Conservation (phyloP, 1,139 yeast species). For the Pichia terricola region DNA sequence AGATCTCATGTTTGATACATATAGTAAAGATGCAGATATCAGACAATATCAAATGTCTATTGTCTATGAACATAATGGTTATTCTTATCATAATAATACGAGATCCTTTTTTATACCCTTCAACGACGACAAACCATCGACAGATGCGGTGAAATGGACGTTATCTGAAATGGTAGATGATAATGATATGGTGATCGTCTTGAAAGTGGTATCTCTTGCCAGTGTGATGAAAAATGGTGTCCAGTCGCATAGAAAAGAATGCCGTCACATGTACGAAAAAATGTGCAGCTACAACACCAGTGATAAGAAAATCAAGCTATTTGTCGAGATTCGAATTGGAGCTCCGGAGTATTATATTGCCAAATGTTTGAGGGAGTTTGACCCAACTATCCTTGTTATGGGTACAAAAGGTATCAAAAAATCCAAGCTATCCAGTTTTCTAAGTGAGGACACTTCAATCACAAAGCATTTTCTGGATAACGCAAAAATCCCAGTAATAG, state of each 20-base stretch:
- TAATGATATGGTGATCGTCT: constrained; percentile 56
- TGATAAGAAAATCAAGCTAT: constrained; percentile 32
- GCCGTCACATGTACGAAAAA: constrained; percentile 29
- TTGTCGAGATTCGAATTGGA: constrained; percentile 55
- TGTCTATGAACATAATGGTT: constrained; percentile 46
- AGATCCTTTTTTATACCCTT: constrained; percentile 57
- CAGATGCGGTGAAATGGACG: constrained; percentile 57
- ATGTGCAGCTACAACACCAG: constrained; percentile 40
- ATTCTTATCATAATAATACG: constrained; percentile 44
- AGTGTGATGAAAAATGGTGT: constrained; percentile 26
- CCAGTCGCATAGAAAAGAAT: constrained; percentile 29
- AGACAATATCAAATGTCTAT: constrained; percentile 18
- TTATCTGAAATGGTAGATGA: constrained; percentile 52
- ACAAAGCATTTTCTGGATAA: constrained; percentile 59
- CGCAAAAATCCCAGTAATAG: constrained; percentile 59
- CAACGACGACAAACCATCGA: constrained; percentile 41
- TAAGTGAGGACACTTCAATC: constrained; percentile 33
- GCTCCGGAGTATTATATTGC: constrained; percentile 48
- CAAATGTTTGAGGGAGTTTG: constrained; percentile 48
- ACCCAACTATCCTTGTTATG: constrained; percentile 56
- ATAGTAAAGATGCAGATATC: constrained; percentile 14
- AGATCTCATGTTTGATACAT: constrained; percentile 21
- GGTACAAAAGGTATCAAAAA: constrained; percentile 46
- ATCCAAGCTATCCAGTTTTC: constrained; percentile 36
- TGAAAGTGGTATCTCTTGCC: constrained; percentile 49